phyloP scores from a whole-genome alignment of 805 yeast species.

The Phaffomyces thermotolerans region DNA sequence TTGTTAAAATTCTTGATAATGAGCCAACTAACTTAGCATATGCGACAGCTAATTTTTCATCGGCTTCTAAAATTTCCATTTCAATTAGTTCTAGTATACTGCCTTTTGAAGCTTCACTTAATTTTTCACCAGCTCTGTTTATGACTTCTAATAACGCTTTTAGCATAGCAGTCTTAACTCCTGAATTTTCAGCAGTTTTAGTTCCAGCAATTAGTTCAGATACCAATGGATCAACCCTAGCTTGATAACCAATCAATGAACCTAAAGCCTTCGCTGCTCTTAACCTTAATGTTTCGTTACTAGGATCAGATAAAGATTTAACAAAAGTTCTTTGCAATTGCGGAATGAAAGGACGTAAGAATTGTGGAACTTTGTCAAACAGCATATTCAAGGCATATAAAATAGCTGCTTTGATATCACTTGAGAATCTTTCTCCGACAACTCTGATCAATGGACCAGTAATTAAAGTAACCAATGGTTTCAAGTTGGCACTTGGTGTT shows the following conservation, averaged over 20 bases:
- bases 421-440: constrained; percentile 87
- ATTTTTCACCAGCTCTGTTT: constrained; percentile 65
- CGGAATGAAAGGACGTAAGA: constrained; percentile 91
- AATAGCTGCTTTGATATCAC: constrained; percentile 94
- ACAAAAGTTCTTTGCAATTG: constrained; percentile 97
- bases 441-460: constrained; percentile 98
- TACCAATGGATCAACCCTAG: constrained; percentile 89
- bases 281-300: constrained; percentile 62
- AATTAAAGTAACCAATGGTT: constrained; percentile 83
- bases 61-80: constrained; percentile 49
- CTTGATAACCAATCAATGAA: constrained; percentile 78
- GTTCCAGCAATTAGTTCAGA: constrained; percentile 77
- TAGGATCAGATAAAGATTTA: constrained; percentile 75
- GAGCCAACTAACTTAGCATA: constrained; percentile 78
- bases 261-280: constrained; percentile 91
- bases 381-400: constrained; percentile 74
- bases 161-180: constrained; percentile 80
- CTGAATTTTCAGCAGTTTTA: constrained; percentile 52
- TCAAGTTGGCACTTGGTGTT: constrained; percentile 76
- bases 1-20: constrained; percentile 55
- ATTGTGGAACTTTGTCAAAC: constrained; percentile 78
- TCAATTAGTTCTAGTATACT: constrained; percentile 68
- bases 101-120: constrained; percentile 66
- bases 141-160: constrained; percentile 81
- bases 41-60: constrained; percentile 61